These are phyloP conservation scores for Gypsophila paniculata DNA, from an alignment of 179 eudicot species.

Conservation along the genomic window DNA sequence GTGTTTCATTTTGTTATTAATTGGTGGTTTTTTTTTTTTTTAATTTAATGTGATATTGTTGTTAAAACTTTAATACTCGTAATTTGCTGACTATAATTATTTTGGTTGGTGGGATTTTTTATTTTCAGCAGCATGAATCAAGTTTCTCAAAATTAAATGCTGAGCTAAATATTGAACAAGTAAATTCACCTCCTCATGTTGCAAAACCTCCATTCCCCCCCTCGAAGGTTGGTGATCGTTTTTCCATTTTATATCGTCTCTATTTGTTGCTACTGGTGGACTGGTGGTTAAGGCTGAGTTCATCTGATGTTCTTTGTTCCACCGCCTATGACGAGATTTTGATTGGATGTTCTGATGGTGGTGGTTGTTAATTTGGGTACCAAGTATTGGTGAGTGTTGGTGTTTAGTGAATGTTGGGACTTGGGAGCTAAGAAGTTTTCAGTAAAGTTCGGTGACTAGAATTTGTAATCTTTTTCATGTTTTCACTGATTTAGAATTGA, in stretches of 20 bases:
- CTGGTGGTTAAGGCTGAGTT: not conserved
- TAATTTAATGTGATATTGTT: not conserved
- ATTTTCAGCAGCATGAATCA: constrained; percentile 58
- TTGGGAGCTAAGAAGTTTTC: not conserved
- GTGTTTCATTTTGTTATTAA: not conserved
- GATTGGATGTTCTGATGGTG: not conserved
- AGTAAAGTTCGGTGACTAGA: constrained; percentile 21
- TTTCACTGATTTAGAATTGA: constrained; percentile 78
- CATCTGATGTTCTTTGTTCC: not conserved
- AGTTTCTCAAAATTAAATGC: constrained; percentile 44
- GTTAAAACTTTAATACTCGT: not conserved
- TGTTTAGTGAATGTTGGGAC: not conserved
- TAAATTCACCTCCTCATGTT: constrained; percentile 48
- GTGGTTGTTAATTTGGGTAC: not conserved
- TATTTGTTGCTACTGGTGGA: not conserved
- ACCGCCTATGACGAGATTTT: not conserved
- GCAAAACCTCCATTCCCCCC: constrained; percentile 41
- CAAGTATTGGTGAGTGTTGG: not conserved
- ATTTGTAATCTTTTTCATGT: constrained; percentile 44
- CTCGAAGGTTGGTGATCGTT: constrained; percentile 46
- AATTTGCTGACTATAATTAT: not conserved
- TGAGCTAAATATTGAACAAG: constrained; percentile 40
- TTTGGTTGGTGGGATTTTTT: constrained; percentile 20
- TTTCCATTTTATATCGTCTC: not conserved
- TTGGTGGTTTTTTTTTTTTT: not conserved